A percentile compares a stretch with the other conserved stretches of the same genome.
Evolutionary conservation across 805 yeast genomes (phyloP).

Genomic region (Cyberlindnera petersonii): DNA sequence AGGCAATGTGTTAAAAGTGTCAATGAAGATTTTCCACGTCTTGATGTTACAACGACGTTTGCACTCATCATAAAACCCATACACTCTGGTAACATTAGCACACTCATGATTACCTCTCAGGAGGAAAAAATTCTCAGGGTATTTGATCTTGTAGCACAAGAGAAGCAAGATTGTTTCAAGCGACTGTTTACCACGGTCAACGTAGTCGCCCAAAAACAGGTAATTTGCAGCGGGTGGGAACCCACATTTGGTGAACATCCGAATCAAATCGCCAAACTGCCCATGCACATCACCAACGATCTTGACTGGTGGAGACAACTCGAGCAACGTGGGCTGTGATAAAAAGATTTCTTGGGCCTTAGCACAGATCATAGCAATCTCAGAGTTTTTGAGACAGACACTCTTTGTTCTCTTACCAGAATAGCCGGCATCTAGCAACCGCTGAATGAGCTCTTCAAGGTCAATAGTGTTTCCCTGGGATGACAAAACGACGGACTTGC

Average conservation of each 20-base stretch:
- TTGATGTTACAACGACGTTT: slow-evolving; percentile 82
- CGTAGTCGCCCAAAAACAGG: slow-evolving; percentile 82
- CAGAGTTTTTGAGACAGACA: slow-evolving; percentile 85
- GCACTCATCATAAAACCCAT: slow-evolving; percentile 96
- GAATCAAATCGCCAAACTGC: slow-evolving; percentile 84
- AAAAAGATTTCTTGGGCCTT: slow-evolving; percentile 86
- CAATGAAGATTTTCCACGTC: slow-evolving; percentile 94
- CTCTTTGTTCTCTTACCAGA: slow-evolving; percentile 88
- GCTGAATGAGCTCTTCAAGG: slow-evolving; percentile 85
- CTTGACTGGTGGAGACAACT: slow-evolving; percentile 82
- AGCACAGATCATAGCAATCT: slow-evolving; percentile 81
- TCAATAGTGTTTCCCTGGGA: slow-evolving; percentile 33
- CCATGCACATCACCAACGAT: slow-evolving; percentile 93
- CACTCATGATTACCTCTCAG: slow-evolving; percentile 95
- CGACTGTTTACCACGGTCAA: slow-evolving; percentile 93
- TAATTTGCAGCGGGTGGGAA: slow-evolving; percentile 71
- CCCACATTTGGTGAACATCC: slow-evolving; percentile 82
- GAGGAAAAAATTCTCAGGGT: slow-evolving; percentile 82
- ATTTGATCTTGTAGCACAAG: slow-evolving; percentile 75
- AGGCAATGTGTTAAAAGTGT: slow-evolving; percentile 89
- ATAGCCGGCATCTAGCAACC: slow-evolving; percentile 92
- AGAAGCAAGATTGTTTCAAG: slow-evolving; percentile 78
- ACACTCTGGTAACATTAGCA: slow-evolving; percentile 89
- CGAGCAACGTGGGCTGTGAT: slow-evolving; percentile 85
- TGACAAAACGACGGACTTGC: slow-evolving; percentile 23